These are phyloP conservation scores for Fusarium cicatricum DNA, from an alignment of 2,329 filamentous ascomycete species.

Conservation along the genomic window DNA sequence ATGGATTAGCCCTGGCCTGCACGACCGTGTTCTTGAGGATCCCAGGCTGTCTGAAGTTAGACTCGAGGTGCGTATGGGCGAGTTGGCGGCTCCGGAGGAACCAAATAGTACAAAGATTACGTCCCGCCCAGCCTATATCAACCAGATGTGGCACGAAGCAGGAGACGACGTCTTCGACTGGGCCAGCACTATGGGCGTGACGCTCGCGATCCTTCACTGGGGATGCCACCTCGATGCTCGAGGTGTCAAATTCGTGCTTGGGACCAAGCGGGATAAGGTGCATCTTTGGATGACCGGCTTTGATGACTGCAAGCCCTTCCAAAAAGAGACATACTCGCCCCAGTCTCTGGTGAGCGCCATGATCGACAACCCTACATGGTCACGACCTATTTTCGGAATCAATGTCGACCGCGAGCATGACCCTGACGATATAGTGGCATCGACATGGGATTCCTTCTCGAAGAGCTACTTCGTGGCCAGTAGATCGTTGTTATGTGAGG, in stretches of 20 bases:
- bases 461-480: neutral
- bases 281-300: conserved; percentile 39
- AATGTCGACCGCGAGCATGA: neutral
- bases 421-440: neutral
- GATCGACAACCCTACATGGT: conserved; percentile 23
- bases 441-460: neutral
- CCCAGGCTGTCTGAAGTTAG: conserved; percentile 8
- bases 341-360: neutral
- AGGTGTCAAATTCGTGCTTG: conserved; percentile 37
- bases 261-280: neutral
- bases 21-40: neutral
- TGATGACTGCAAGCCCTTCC: conserved; percentile 23
- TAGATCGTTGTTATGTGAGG: neutral
- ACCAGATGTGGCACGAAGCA: conserved; percentile 30
- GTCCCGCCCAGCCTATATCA: conserved; percentile 32
- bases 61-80: conserved; percentile 17
- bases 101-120: neutral
- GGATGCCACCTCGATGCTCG: conserved; percentile 31
- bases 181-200: conserved; percentile 27
- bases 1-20: neutral
- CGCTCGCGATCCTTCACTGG: conserved; percentile 40
- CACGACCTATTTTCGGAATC: conserved; percentile 1
- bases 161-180: neutral
- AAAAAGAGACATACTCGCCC: neutral
- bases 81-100: neutral